Percentiles rank a stretch among this genome's conserved stretches.
phyloP scores from a whole-genome alignment of 106 monocot species.

The Posidonia australis region DNA sequence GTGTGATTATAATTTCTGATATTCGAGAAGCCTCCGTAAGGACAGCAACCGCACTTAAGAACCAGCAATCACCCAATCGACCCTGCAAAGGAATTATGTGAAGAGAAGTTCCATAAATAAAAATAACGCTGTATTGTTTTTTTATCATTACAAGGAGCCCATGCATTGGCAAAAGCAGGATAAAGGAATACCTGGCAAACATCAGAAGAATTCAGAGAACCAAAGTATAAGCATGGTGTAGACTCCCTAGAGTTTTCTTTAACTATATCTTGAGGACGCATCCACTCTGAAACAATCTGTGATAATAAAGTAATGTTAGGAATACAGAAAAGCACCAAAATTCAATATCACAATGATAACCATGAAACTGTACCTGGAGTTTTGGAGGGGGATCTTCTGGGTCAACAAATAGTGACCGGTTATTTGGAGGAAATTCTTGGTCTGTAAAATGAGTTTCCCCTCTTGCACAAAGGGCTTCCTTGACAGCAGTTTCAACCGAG shows the following conservation, averaged over 20 bases:
- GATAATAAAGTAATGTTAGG: not conserved
- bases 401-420: too few species aligned
- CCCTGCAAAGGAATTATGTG: conserved; percentile 45
- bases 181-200: conserved; percentile 71
- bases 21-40: conserved; percentile 85
- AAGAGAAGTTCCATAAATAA: not conserved
- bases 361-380: too few species aligned
- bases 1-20: conserved; percentile 95
- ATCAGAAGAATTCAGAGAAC: conserved; percentile 91
- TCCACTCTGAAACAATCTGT: conserved; percentile 97
- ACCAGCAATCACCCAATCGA: conserved; percentile 96
- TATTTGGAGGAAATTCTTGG: too few species aligned
- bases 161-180: not conserved
- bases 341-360: not conserved
- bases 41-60: conserved; percentile 98
- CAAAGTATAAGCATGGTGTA: conserved; percentile 85
- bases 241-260: conserved; percentile 46
- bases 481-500: too few species aligned
- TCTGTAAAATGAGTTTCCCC: too few species aligned
- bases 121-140: not conserved
- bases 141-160: not conserved
- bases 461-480: too few species aligned
- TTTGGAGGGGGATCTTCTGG: too few species aligned
- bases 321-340: not conserved
- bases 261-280: conserved; percentile 78